Percentiles rank a stretch among this genome's conserved stretches.
These are phyloP conservation scores for Atalantia buxifolia DNA, from an alignment of 345 rosid species.

Conservation along the genomic window DNA sequence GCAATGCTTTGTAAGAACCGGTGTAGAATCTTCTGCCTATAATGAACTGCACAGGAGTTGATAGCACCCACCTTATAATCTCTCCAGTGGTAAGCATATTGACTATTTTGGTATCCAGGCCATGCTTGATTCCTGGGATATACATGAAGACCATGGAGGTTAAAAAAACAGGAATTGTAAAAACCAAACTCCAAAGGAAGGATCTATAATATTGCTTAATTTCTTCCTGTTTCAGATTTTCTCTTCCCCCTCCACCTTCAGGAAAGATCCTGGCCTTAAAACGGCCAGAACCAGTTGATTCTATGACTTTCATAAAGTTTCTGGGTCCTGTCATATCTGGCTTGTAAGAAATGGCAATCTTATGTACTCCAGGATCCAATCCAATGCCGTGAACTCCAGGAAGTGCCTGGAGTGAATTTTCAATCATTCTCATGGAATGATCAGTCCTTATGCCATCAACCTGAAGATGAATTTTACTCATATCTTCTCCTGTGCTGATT, in stretches of 20 bases:
- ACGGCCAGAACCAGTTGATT: constrained; percentile 68
- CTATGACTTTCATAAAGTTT: constrained; percentile 65
- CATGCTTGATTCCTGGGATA: constrained; percentile 59
- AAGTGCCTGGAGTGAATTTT: constrained; percentile 72
- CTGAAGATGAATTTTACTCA: constrained; percentile 67
- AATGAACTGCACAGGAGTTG: constrained; percentile 88
- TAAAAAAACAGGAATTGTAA: constrained; percentile 78
- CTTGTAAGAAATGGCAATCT: constrained; percentile 63
- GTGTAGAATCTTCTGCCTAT: constrained; percentile 76
- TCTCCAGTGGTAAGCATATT: constrained; percentile 78
- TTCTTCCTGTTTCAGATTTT: constrained; percentile 53
- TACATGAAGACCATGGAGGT: constrained; percentile 83
- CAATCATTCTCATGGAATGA: constrained; percentile 47
- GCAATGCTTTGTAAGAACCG: constrained; percentile 78
- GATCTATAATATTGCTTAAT: constrained; percentile 59
- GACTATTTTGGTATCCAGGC: constrained; percentile 58
- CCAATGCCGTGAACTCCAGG: constrained; percentile 65
- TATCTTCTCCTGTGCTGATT: constrained; percentile 65
- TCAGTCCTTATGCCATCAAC: constrained; percentile 60
- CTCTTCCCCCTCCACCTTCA: constrained; percentile 60
- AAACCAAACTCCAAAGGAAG: constrained; percentile 84
- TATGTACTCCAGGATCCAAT: constrained; percentile 25
- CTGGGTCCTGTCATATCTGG: constrained; percentile 79
- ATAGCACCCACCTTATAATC: constrained; percentile 58
- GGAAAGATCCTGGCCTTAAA: constrained; percentile 68